phyloP scores from a whole-genome alignment of 495 filamentous ascomycete genomes.

The Trichoderma virens region DNA sequence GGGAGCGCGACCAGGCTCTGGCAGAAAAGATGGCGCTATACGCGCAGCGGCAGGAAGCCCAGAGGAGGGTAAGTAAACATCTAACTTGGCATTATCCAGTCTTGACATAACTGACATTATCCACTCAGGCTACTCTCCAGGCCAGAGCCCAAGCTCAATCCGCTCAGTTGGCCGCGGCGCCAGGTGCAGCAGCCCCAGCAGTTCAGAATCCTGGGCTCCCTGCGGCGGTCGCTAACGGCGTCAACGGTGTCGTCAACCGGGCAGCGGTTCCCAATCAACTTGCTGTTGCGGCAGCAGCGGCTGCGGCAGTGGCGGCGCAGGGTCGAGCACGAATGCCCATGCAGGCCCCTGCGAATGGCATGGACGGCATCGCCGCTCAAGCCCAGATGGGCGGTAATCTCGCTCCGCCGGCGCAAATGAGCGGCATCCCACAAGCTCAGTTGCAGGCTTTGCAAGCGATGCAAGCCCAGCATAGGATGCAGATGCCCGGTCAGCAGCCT shows the following conservation, averaged over 20 bases:
- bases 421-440: conserved; percentile 67
- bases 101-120: conserved; percentile 5
- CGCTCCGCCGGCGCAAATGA: conserved; percentile 54
- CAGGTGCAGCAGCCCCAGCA: background rate
- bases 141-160: conserved; percentile 32
- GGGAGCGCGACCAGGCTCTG: conserved; percentile 72
- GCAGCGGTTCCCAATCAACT: conserved; percentile 14
- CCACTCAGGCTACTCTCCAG: conserved; percentile 26
- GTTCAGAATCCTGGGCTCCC: conserved; percentile 27
- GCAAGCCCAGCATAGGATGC: conserved; percentile 39
- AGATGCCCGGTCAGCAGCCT: conserved; percentile 29
- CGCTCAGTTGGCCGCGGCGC: conserved; percentile 26
- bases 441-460: conserved; percentile 52
- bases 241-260: background rate
- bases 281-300: conserved; percentile 23
- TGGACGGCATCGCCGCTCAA: conserved; percentile 23
- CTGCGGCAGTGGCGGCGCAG: conserved; percentile 28
- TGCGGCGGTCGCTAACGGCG: conserved; percentile 16
- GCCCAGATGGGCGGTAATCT: conserved; percentile 38
- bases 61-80: conserved; percentile 45
- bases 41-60: conserved; percentile 50
- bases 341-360: conserved; percentile 33
- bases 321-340: conserved; percentile 33
- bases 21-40: conserved; percentile 65
- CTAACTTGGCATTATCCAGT: background rate